Evolutionary conservation across 169 alveolate genomes (phyloP), one percentile per base, ranked within the genome.

Genomic region (Eimeria maxima): DNA sequence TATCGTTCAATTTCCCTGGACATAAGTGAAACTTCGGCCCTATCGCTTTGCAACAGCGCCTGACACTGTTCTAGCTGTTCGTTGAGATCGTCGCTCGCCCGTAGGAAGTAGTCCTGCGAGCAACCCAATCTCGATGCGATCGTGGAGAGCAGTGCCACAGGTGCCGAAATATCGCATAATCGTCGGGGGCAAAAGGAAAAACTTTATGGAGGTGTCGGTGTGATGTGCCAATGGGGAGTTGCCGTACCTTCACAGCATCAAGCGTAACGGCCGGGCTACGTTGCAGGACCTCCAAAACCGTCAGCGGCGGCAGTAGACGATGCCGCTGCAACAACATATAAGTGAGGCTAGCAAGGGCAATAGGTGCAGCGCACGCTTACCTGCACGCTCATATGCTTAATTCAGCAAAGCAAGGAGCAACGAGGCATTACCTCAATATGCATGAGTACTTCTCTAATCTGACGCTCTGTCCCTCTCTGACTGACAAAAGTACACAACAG

Each of bases 221-320:
- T 5, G 6, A 42, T 38, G 55, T 6, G 53, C 69, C 20, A 47
- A n/a, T 10, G 90, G 50, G 69, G 14, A 38, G 53, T 53, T 42
- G 45, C 27, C 45, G 10, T 90, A 95, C 97, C 95, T 95, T 95
- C 33, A 95, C 96, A 20, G 97, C 96, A 27, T 83, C 91, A 67
- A 95, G 89, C 13, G 95, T 93, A 22, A 95, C 97, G 16, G 74
- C 78, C 50, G 78, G 83, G 78, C 95, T 84, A 65, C 69, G 95
- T 76, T 91, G 81, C 55, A 95, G 76, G 33, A 95, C 55, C 45
- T 93, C 96, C 87, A 95, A 74, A 10, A 95, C 97, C 33, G 95
- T 93, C 44, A 95, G 86, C 29, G 97, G 96, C 44, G 96, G 96
- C 38, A 95, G 71, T 42, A 95, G 93, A 44, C 95, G 81, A 57